phyloP scores from a whole-genome alignment of 768 basidiomycete genomes.

The Pleurotus pulmonarius region DNA sequence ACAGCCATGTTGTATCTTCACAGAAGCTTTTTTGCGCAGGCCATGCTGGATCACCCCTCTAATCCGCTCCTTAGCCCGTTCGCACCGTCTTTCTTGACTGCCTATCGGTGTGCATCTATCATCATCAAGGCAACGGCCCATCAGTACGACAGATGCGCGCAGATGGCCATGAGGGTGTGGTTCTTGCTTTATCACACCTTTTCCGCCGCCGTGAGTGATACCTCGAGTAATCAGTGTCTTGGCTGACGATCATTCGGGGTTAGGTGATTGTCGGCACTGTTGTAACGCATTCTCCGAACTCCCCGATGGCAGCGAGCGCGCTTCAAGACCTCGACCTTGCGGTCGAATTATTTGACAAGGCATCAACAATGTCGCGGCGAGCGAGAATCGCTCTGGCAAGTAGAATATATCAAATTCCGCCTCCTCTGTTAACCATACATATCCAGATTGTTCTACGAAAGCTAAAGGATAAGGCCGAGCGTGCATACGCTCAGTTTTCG shows the following conservation, averaged over 20 bases:
- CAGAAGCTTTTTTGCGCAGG: constrained; percentile 55
- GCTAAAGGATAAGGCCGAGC: constrained; percentile 41
- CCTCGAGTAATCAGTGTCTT: too few relatives aligned
- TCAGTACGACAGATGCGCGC: constrained; percentile 43
- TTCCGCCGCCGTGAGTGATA: constrained; percentile 38
- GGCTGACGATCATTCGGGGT: too few relatives aligned
- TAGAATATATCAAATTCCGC: neutral
- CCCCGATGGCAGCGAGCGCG: constrained; percentile 45
- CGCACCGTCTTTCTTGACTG: constrained; percentile 53
- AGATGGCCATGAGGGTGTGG: constrained; percentile 47
- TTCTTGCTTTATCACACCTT: constrained; percentile 48
- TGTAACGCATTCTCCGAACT: constrained; percentile 53
- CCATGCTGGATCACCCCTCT: constrained; percentile 48
- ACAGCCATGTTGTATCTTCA: constrained; percentile 53
- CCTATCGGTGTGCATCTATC: constrained; percentile 47
- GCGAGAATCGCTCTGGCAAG: constrained; percentile 43
- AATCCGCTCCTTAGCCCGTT: constrained; percentile 54
- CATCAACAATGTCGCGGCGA: constrained; percentile 40
- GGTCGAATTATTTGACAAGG: constrained; percentile 41
- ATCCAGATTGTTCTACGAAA: constrained; percentile 39
- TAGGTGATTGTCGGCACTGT: constrained; percentile 58
- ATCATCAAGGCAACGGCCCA: constrained; percentile 48
- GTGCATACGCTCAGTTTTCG: constrained; percentile 27
- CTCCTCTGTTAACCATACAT: neutral
- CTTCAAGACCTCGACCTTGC: constrained; percentile 45